Evolutionary conservation across 2,329 filamentous ascomycete genomes (phyloP), one percentile per base, ranked within the genome.

Genomic region (Bipolaris gigantea): DNA sequence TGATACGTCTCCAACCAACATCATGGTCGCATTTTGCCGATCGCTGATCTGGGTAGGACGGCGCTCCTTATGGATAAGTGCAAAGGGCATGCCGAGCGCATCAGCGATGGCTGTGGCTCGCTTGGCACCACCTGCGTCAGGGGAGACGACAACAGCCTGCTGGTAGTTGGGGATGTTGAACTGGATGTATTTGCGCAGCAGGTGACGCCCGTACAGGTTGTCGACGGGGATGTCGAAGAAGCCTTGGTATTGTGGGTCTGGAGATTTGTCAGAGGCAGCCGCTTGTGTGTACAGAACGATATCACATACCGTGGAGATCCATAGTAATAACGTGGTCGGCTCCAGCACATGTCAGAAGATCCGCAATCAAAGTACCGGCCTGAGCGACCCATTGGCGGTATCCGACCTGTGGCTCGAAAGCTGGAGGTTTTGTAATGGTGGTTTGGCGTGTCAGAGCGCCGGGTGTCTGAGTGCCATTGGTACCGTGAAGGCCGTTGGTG

Each of bases 301-400:
- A n/a, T 3, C 33, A 47, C 61, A 21, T 45, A 66, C 65, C 65
- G 47, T 73, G 70, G 48, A 99, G 83, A 72, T 99, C 94, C 89
- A 99, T 95, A 30, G 93, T 97, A 73, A 97, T 97, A 72, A 94
- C 88, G 76, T 97, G 94, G 74, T 99, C 93, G 41, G 94, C 92
- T 61, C 94, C 94, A 60, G 94, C 93, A 76, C 92, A 97, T 36
- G 92, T 97, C 62, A 99, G 81, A 40, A 99, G 85, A 73, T 97
- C 92, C 46, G 94, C 94, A 44, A 99, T 89, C 53, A 99, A 83
- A 27, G 92, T 97, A 56, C 94, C 94, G 38, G 94, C 92, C 78
- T 97, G 94, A 19, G 94, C 94, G 60, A 99, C 93, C 94, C 94
- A 99, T 78, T 96, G 91, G 79, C 94, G 94, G 76, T 99, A 99